These are phyloP conservation scores for Trypanosoma mega DNA, from an alignment of 208 protist genomes.

Conservation along the genomic window DNA sequence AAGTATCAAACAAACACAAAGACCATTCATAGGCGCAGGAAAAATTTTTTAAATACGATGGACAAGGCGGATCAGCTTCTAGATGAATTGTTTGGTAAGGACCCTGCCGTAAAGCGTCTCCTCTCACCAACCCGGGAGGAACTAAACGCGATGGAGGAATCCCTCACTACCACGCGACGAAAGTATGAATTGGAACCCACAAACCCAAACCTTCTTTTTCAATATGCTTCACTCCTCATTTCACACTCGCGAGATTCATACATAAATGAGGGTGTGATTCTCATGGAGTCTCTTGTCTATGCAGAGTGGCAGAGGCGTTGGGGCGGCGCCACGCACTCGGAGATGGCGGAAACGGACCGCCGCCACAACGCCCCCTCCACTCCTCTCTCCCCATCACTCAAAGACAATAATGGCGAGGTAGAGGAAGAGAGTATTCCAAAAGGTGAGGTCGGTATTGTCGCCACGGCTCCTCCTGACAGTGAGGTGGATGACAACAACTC, in stretches of 20 bases:
- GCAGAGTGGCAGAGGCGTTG: conserved; percentile 49
- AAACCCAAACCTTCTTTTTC: conserved; percentile 42
- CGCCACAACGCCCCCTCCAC: too few species aligned
- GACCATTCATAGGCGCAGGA: neutral
- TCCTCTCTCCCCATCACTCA: too few species aligned
- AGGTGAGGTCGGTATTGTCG: conserved; percentile 9
- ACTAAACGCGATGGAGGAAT: conserved; percentile 41
- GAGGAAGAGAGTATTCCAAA: conserved; percentile 15
- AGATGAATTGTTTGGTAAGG: conserved; percentile 45
- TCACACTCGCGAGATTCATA: conserved; percentile 50
- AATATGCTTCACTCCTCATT: conserved; percentile 61
- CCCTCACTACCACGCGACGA: conserved; percentile 39
- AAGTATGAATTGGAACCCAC: conserved; percentile 31
- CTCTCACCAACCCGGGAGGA: conserved; percentile 51
- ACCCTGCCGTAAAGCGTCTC: conserved; percentile 44
- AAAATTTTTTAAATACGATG: too few species aligned
- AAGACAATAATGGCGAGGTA: conserved; percentile 1
- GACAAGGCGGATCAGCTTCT: conserved; percentile 13
- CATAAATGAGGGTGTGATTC: conserved; percentile 58
- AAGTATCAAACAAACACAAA: neutral
- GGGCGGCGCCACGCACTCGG: conserved; percentile 5
- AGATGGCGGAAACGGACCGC: neutral
- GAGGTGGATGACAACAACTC: conserved; percentile 14
- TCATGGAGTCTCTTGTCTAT: conserved; percentile 71
- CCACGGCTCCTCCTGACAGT: conserved; percentile 26